Evolutionary conservation across 83 land plant species (phyloP), one percentile per base, ranked within the genome.

Genomic region (Picea engelmannii): DNA sequence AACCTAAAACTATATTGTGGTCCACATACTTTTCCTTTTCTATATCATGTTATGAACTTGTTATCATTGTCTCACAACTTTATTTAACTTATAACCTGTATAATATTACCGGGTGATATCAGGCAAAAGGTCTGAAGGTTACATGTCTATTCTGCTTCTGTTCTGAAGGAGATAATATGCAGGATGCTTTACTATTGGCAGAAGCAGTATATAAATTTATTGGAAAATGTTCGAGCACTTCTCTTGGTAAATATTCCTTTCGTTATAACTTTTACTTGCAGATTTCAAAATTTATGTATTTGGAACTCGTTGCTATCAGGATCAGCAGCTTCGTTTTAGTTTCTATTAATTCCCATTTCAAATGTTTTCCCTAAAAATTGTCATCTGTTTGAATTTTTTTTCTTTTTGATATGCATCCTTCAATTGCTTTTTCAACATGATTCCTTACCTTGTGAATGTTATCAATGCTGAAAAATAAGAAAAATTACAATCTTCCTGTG

Each of bases 81-180:
- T n/a, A n/a, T 44, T 42, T n/a, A 70, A 38, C 16, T 69, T 70
- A 44, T 55, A 44, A 73, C 16, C 23, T 40, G 4, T 73, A 13
- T 44, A 47, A 21, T 73, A 44, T n/a, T 47, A 44, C 18, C 4
- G 76, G 15, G 47, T 44, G 44, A 42, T 65, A 23, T 55, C 82
- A 94, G 96, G 93, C 87, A 65, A 90, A 84, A 81, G 96, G 95
- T 73, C 79, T 94, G 75, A 87, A 86, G 64, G 96, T 92, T 27
- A 90, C 92, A 21, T 92, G 94, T 81, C 55, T 94, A 79, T 82
- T 94, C 31, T 89, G 90, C 79, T 90, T 92, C 79, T 92, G 95
- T 66, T 88, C 96, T 12, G 96, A 94, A 86, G 96, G 96, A 62
- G 96, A 94, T 81, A 94, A 94, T 60, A 89, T 89, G 17, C 86